These are phyloP conservation scores for Boletus holoroseus DNA, from an alignment of 1,284 basidiomycete species.

Conservation along the genomic window DNA sequence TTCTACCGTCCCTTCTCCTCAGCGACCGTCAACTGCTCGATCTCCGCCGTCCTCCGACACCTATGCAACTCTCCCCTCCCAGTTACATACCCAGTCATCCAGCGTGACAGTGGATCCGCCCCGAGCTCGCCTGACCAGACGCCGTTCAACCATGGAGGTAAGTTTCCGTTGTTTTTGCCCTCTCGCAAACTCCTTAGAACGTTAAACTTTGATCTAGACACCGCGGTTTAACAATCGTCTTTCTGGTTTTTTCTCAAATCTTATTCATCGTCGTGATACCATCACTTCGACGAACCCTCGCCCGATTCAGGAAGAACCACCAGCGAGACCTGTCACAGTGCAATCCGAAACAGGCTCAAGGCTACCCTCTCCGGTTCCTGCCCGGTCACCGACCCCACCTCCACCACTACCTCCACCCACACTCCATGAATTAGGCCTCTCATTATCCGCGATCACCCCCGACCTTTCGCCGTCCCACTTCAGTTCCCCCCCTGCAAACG, in stretches of 20 bases:
- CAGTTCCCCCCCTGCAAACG: slow-evolving; percentile 65
- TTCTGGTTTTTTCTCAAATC: slow-evolving; percentile 74
- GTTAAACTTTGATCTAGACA: slow-evolving; percentile 35
- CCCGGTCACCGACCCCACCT: slow-evolving; percentile 60
- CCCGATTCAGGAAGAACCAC: slow-evolving; percentile 28
- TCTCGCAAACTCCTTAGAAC: slow-evolving; percentile 15
- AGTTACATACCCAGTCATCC: slow-evolving; percentile 20
- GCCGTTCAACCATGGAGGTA: slow-evolving; percentile 48
- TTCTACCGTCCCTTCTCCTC: slow-evolving; percentile 31
- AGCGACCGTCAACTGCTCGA: slow-evolving; percentile 26
- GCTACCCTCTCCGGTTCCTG: slow-evolving; percentile 45
- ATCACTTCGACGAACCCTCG: slow-evolving; percentile 29
- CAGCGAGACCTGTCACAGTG: slow-evolving; percentile 19
- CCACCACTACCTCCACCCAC: slow-evolving; percentile 64
- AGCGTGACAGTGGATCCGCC: slow-evolving; percentile 7
- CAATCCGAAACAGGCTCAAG: slow-evolving; percentile 37
- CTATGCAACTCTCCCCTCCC: slow-evolving; percentile 21
- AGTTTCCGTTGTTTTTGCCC: slow-evolving; percentile 10
- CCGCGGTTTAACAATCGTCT: slow-evolving; percentile 62
- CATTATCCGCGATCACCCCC: slow-evolving; percentile 58
- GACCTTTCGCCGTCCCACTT: slow-evolving; percentile 71
- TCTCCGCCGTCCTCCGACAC: slow-evolving; percentile 25
- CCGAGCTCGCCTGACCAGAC: slow-evolving; percentile 34
- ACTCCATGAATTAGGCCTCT: slow-evolving; percentile 69
- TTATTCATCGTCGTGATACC: slow-evolving; percentile 66